Evolutionary conservation across 257 asterid genomes (phyloP).

Genomic region (Primulina eburnea): DNA sequence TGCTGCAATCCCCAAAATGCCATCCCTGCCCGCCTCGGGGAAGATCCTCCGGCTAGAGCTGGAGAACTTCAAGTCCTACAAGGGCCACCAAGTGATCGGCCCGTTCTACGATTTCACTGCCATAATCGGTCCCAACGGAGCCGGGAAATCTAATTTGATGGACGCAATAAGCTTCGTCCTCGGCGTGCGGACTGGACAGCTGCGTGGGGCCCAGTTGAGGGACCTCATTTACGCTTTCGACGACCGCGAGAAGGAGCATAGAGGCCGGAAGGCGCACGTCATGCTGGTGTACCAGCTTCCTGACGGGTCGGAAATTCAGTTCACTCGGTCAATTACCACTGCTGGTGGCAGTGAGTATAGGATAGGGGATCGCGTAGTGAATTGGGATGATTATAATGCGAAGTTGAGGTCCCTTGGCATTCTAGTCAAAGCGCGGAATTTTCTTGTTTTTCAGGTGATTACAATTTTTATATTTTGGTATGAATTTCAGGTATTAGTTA

Average conservation of each 20-base stretch:
- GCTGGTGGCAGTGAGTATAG: conserved; percentile 88
- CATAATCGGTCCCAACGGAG: conserved; percentile 91
- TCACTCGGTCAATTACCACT: conserved; percentile 76
- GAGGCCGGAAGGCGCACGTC: conserved; percentile 79
- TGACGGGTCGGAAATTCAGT: conserved; percentile 62
- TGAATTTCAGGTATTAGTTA: conserved; percentile 7
- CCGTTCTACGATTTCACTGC: conserved; percentile 96
- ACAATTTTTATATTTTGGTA: neutral
- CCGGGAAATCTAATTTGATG: conserved; percentile 97
- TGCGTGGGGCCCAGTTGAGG: conserved; percentile 81
- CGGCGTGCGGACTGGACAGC: conserved; percentile 96
- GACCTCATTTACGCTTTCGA: conserved; percentile 86
- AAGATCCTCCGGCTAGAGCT: conserved; percentile 82
- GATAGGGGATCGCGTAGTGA: conserved; percentile 54
- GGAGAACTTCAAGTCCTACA: conserved; percentile 91
- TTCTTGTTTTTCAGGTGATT: conserved; percentile 91
- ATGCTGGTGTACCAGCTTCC: conserved; percentile 69
- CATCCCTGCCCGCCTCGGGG: conserved; percentile 50
- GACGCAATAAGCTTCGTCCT: conserved; percentile 98
- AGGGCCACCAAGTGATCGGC: conserved; percentile 80
- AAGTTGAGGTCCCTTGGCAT: conserved; percentile 77
- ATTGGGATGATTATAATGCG: conserved; percentile 74
- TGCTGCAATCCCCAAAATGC: conserved; percentile 39
- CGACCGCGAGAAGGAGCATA: conserved; percentile 82
- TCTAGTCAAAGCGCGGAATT: conserved; percentile 91